Base-by-base conservation (phyloP, 176 grass and related monocot species). In the Zea luxurians region DNA sequence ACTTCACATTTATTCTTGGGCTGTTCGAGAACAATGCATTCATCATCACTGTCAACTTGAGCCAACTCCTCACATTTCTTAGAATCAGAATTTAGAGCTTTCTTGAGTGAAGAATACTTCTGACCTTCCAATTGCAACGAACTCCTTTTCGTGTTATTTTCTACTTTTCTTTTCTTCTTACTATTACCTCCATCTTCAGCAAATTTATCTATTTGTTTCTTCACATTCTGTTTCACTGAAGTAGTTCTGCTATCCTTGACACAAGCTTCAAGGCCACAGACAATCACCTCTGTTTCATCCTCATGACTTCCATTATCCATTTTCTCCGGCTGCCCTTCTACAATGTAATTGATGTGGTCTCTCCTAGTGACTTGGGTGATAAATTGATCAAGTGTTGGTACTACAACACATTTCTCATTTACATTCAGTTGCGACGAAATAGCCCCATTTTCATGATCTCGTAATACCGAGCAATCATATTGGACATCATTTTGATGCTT, bases 21-120 rank as follows among this genome's bases (percentile, higher is more conserved):
- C 7, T 66, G 48, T 73, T 61, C 57, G 64, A 71, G 27, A 62
- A 88, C 36, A 62, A 83, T 68, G 52, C 86, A 83, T 16, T 88
- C 86, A 36, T 83, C 86, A 27, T 79, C 84, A 46, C 54, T 79
- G 20, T 55, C 64, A 76, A 45, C 13, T 21, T 76, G 63, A 53
- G 44, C 5, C 13, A 78, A 34, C n/a, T 43, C 37, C 13, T 70
- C 53, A 81, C 37, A 50, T 75, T 13, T 68, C 71, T 61, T 61
- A 68, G n/a, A 36, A 16, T 42, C 3, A 52, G 53, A 61, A 48
- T 53, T 61, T 18, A 40, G 4, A 80, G 74, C 50, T 74, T 59
- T 50, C 42, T 42, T 35, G 20, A 36, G 6, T 3, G 9, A 55
- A 75, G 52, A 61, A 55, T 10, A 44, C n/a, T 80, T 68, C 13